Base-by-base conservation (phyloP, 371 early-diverging fungal species). In the Paramicrosporidium saccamoebae region DNA sequence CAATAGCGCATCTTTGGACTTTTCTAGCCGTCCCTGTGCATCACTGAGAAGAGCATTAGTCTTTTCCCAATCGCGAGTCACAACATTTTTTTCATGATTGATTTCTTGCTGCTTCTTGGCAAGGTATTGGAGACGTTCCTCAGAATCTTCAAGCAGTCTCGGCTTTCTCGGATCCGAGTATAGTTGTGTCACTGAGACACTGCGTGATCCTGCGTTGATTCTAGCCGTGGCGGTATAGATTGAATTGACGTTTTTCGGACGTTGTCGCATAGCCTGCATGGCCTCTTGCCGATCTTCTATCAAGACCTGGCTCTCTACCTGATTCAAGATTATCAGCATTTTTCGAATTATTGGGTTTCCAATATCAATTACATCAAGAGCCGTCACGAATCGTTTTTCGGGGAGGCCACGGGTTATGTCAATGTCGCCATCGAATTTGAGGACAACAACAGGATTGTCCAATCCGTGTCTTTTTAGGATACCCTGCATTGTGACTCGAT, bases 301-400 rank as follows among this genome's bases (percentile, higher is more conserved):
- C 17, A 88, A 38, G n/a, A 75, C 46, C 3, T 47, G 55, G 11
- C 57, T 49, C 37, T 88, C 82, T 28, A 79, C 71, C 14, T 44
- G 36, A 31, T 45, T 46, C 17, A 53, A 36, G 19, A 66, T 54
- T 30, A 84, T 63, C 29, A 88, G 36, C 30, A 62, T 59, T 1
- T 65, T 50, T 17, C 59, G 58, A 5, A 78, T 79, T 32, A 60
- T 48, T 23, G 62, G 61, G 27, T 77, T 39, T 14, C 46, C 36
- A 26, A 79, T 49, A 19, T 64, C 48, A 7, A 84, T 28, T 0
- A 45, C 53, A 4, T 68, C 48, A 16, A 68, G 39, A 5, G 71
- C 51, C 0, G 82, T 79, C 12, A 62, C 17, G 24, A 42, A 58
- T 5, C 34, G 4, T 4, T 27, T 12, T 21, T 55, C 52, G 1